Base-by-base conservation (phyloP, 306 rosid genomes). In the Benincasa hispida region DNA sequence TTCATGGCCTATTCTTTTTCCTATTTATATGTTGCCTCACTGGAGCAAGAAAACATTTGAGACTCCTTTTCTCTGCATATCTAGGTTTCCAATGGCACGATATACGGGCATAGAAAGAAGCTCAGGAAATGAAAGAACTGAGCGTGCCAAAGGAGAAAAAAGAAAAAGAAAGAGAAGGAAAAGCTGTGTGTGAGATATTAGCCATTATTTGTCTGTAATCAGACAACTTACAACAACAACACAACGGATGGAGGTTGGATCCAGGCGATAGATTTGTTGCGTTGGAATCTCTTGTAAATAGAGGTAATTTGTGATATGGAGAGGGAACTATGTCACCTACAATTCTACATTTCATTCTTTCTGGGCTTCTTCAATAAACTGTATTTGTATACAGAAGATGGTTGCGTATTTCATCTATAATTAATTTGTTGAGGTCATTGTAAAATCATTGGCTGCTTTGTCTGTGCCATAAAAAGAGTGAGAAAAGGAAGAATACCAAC, bases 361-460 rank as follows among this genome's bases (percentile, higher is more conserved):
- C 72, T 39, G 19, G 19, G 51, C 22, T 67, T 67, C 74, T 67
- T 67, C 34, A 67, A 67, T 67, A 67, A 67, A 37, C 41, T 35
- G 72, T 61, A 61, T 35, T 65, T 67, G 53, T 69, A 45, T 69
- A 45, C 55, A 41, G 57, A 32, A 69, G 55, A 24, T 45, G 28
- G 35, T 24, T 68, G 75, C 75, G 75, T 68, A 32, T 37, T 67
- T 17, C 74, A 45, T 69, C 55, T 41, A 69, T 69, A 21, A 25
- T 69, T 69, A 69, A 69, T 69, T 69, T 69, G 56, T 69, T 45
- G 39, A 12, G 51, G 75, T 39, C 75, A 69, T 5, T 69, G 56
- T 69, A 12, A 69, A 69, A 45, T 42, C 75, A 68, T 24, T 68
- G 74, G 74, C 55, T 66, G 73, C 70, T 34, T 32, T 66, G 51